Evolutionary conservation across 2,329 filamentous ascomycete species (phyloP).

Genomic region (Aureobasidium leucospermi): DNA sequence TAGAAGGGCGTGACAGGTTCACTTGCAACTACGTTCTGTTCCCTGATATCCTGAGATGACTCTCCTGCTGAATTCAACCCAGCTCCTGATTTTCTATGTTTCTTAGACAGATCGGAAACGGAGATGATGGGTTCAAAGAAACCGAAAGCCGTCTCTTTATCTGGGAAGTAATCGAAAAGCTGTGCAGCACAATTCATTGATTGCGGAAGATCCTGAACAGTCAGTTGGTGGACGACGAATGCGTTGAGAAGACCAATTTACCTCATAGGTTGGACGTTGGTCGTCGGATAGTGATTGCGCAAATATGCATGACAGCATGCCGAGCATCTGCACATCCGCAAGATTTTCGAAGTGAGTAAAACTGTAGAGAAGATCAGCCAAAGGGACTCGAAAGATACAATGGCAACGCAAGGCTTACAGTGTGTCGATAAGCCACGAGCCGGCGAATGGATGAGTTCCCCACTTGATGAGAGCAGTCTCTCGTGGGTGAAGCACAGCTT

Average conservation of each 20-base stretch:
- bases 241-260: background rate
- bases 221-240: background rate
- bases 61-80: constrained; percentile 35
- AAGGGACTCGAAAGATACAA: background rate
- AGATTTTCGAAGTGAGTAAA: constrained; percentile 53
- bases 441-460: constrained; percentile 51
- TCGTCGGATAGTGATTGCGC: constrained; percentile 20
- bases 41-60: constrained; percentile 46
- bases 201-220: background rate
- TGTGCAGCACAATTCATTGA: constrained; percentile 10
- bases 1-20: constrained; percentile 46
- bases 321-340: constrained; percentile 59
- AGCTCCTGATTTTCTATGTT: constrained; percentile 24
- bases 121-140: constrained; percentile 32
- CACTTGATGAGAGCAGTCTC: constrained; percentile 45
- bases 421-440: constrained; percentile 48
- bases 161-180: constrained; percentile 1
- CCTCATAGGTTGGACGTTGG: constrained; percentile 5
- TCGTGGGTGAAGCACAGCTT: constrained; percentile 31
- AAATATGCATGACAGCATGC: constrained; percentile 57
- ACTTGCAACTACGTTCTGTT: constrained; percentile 31
- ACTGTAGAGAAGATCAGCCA: background rate
- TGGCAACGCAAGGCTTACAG: constrained; percentile 26
- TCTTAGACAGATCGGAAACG: constrained; percentile 13
- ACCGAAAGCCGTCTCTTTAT: constrained; percentile 32